Percentiles rank a stretch among this genome's conserved stretches.
Evolutionary conservation across 2,329 filamentous ascomycete species (phyloP).

Genomic region (Pseudopithomyces chartarum): DNA sequence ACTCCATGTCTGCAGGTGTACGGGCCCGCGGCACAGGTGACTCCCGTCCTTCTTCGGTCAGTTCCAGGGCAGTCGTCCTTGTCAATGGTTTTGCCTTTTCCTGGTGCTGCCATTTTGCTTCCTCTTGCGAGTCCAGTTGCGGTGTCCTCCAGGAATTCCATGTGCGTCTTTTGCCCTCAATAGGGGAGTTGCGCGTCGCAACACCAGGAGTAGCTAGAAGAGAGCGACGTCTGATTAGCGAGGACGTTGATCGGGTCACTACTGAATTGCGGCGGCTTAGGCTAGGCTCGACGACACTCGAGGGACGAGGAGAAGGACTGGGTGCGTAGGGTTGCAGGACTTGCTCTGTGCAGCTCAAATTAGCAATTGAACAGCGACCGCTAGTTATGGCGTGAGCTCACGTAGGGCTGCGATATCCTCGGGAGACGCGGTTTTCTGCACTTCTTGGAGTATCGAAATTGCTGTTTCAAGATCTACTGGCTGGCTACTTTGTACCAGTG

Average conservation of each 20-base stretch:
- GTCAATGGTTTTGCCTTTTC: slow-evolving; percentile 28
- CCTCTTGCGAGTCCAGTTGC: slow-evolving; percentile 27
- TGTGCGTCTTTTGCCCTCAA: slow-evolving; percentile 40
- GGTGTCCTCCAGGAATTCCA: slow-evolving; percentile 40
- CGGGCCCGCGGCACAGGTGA: slow-evolving; percentile 31
- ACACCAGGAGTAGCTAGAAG: slow-evolving; percentile 46
- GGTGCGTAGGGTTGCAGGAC: slow-evolving; percentile 29
- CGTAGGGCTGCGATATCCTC: slow-evolving; percentile 53
- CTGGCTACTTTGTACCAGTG: slow-evolving; percentile 35
- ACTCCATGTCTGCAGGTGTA: slow-evolving; percentile 51
- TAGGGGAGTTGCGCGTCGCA: slow-evolving; percentile 39
- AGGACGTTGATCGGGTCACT: slow-evolving; percentile 30
- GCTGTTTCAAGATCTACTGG: slow-evolving; percentile 51
- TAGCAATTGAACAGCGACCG: slow-evolving; percentile 6
- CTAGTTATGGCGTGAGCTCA: slow-evolving; percentile 24
- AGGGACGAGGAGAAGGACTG: slow-evolving; percentile 4
- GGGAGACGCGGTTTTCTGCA: slow-evolving; percentile 54
- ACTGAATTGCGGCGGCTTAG: slow-evolving; percentile 27
- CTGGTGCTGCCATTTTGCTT: slow-evolving; percentile 37
- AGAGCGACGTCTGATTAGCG: slow-evolving; percentile 46
- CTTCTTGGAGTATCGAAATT: slow-evolving; percentile 52
- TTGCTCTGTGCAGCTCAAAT: slow-evolving; percentile 27
- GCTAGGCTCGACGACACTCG: slow-evolving; percentile 17
- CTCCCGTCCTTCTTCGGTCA: slow-evolving; percentile 28
- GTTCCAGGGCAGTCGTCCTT: slow-evolving; percentile 24